Base-by-base conservation (phyloP, 2,329 filamentous ascomycete species). In the Pseudogymnoascus sp. region DNA sequence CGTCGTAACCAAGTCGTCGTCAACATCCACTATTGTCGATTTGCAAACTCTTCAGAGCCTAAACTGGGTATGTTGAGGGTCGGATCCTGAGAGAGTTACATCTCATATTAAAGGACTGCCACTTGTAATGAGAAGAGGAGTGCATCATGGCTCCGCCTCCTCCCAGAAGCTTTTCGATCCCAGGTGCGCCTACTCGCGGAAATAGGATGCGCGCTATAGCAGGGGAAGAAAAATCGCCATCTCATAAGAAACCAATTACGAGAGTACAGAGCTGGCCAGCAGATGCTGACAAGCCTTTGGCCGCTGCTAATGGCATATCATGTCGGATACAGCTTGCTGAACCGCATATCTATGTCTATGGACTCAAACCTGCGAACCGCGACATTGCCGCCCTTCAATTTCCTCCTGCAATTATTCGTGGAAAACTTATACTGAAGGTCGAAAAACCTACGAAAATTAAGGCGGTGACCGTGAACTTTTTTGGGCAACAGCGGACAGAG, bases 401-500 rank as follows among this genome's bases (percentile, higher is more conserved):
- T 42, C 64, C 69, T 62, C 93, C 91, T 5, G 90, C 93, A 1
- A 88, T 99, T 72, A 80, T 99, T 12, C 84, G 95, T 63, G 95
- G 95, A 16, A 92, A 87, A 68, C 76, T 99, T 63, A 88, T 90
- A 70, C 74, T 99, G 40, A 88, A 88, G 65, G 84, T 97, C 11
- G 88, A 89, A 53, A 97, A 97, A 73, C 89, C 90, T 67, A 86
- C 92, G 56, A 99, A 99, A 77, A 87, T 99, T 68, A 97, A 96
- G 78, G 88, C 91, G 3, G 84, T 99, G 23, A 92, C 89, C 5
- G 80, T 99, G 61, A 93, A 90, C 70, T 90, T 99, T 69, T 84
- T 88, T 42, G 95, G 93, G 31, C 88, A 87, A 72, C 91, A 92
- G 2, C 85, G 89, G 67, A 97, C 95, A 1, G 92, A 96, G 72